Evolutionary conservation across 129 eudicot genomes (phyloP), one percentile per base, ranked within the genome.

Genomic region (Silybum marianum): DNA sequence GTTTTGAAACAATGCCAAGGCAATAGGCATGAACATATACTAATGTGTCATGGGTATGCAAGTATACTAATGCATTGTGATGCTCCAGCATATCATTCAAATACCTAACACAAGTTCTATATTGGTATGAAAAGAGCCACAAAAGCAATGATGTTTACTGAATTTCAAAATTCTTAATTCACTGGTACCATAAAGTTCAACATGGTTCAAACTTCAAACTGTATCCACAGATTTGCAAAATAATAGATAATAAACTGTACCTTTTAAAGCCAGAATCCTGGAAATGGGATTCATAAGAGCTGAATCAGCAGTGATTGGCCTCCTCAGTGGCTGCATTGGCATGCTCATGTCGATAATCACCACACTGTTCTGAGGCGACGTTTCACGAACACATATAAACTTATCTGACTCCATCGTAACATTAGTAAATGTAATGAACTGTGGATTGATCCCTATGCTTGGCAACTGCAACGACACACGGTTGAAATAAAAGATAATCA

Each of bases 321-420:
- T 83, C 83, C 98, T 87, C 87, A 94, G 74, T 18, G 98, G 98
- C 83, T 91, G 98, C 74, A 67, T 90, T 34, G 98, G 98, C 97
- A 93, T 91, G 80, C 51, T 91, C 97, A 93, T 93, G 73, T 93
- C 98, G 21, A 93, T 85, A 82, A 93, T 93, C 54, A 93, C 98
- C 67, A 93, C 93, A 75, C 95, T 91, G 80, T 94, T 91, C 74
- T 94, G 98, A 39, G 98, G 98, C 22, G 97, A 77, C 3, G 98
- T 94, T 92, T 94, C 98, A 8, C 98, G 91, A 32, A 94, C 98
- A 78, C 98, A 94, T 72, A 94, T 91, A 75, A 88, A 94, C 90
- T 91, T 94, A 78, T 94, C 98, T 1, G 98, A 94, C 85, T 94
- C 98, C 98, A 94, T 94, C 0, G 98, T 92, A 32, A 94, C 98